These are phyloP conservation scores for Wickerhamomyces alni DNA, from an alignment of 805 yeast genomes.

Conservation along the genomic window DNA sequence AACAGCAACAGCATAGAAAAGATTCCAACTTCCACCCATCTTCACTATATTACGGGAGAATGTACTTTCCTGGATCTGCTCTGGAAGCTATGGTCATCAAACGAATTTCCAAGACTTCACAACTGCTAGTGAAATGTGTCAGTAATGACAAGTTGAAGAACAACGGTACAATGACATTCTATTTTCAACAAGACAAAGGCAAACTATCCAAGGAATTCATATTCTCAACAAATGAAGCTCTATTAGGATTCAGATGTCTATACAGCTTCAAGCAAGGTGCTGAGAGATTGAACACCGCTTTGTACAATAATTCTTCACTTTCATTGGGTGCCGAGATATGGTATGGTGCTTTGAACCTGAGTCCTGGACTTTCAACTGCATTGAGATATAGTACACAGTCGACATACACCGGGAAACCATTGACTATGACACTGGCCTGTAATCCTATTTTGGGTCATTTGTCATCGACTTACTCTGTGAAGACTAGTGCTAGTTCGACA, in stretches of 20 bases:
- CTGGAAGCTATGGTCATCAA: slow-evolving; percentile 83
- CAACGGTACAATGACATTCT: slow-evolving; percentile 56
- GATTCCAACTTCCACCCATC: slow-evolving; percentile 15
- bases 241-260: slow-evolving; percentile 74
- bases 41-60: slow-evolving; percentile 70
- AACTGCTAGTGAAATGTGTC: slow-evolving; percentile 66
- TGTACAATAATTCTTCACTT: slow-evolving; percentile 55
- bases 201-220: slow-evolving; percentile 65
- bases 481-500: slow-evolving; percentile 68
- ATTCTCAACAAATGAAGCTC: slow-evolving; percentile 77
- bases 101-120: slow-evolving; percentile 52
- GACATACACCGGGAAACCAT: slow-evolving; percentile 81
- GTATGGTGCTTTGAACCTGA: slow-evolving; percentile 77
- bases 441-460: slow-evolving; percentile 90
- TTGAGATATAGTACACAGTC: slow-evolving; percentile 81
- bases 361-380: slow-evolving; percentile 87
- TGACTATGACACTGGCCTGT: slow-evolving; percentile 78
- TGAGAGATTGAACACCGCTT: slow-evolving; percentile 32
- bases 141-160: slow-evolving; percentile 54
- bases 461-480: slow-evolving; percentile 81
- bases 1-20: background rate
- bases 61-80: slow-evolving; percentile 82
- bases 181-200: slow-evolving; percentile 62
- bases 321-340: slow-evolving; percentile 84
- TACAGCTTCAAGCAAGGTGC: slow-evolving; percentile 50